Percentiles rank a stretch among this genome's conserved stretches.
Evolutionary conservation across 192 early-diverging fungal genomes (phyloP).

Genomic region (Nowakowskiella sp.): DNA sequence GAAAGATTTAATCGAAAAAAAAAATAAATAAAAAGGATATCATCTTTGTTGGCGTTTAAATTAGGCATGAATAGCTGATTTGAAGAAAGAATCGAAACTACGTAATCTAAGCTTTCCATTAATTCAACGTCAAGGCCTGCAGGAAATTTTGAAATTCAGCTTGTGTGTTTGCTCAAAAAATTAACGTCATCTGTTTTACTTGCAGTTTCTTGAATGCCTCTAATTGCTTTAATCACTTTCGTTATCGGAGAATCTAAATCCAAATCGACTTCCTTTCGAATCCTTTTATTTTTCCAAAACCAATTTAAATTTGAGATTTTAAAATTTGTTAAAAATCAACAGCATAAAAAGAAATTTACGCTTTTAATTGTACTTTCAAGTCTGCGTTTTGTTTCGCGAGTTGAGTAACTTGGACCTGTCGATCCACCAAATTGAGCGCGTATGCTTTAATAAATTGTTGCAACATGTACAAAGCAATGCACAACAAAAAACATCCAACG

Average conservation of each 20-base stretch:
- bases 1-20: not conserved
- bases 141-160: not conserved
- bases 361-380: conserved; percentile 25
- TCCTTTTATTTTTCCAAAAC: too few species aligned
- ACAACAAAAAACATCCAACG: conserved; percentile 14
- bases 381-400: conserved; percentile 26
- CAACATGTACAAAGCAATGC: conserved; percentile 10
- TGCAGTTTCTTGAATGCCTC: conserved; percentile 24
- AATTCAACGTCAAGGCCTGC: conserved; percentile 29
- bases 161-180: too few species aligned
- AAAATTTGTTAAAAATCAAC: conserved; percentile 6
- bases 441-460: conserved; percentile 32
- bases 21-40: conserved; percentile 4
- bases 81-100: conserved; percentile 34
- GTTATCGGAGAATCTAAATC: conserved; percentile 41
- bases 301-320: not conserved
- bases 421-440: conserved; percentile 25
- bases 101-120: conserved; percentile 37
- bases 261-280: conserved; percentile 22
- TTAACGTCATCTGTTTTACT: conserved; percentile 3
- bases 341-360: not conserved
- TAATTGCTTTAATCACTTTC: conserved; percentile 41
- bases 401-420: conserved; percentile 14
- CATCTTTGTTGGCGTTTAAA: conserved; percentile 21
- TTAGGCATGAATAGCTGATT: conserved; percentile 41